Conservation (phyloP, 2,329 filamentous ascomycete genomes). For the Cladosporium colombiae region DNA sequence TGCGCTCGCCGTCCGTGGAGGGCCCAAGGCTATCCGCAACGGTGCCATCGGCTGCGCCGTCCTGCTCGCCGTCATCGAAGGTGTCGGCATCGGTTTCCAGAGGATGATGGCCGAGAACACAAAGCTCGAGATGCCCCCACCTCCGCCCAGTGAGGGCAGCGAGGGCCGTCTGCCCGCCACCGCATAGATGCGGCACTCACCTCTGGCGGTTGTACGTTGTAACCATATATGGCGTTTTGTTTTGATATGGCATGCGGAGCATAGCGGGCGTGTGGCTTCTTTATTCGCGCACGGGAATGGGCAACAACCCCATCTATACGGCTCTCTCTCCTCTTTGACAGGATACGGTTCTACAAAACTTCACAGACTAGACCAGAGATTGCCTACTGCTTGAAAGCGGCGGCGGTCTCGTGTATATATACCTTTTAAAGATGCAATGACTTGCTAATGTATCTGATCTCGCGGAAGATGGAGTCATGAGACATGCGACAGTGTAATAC, state of each 20-base stretch:
- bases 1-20: slow-evolving; percentile 85
- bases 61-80: slow-evolving; percentile 92
- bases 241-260: slow-evolving; percentile 19
- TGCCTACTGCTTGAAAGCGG: neutral
- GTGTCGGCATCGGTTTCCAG: slow-evolving; percentile 93
- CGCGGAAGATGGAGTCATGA: neutral
- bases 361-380: slow-evolving; percentile 18
- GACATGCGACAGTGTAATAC: neutral
- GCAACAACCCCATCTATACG: neutral
- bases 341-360: slow-evolving; percentile 15
- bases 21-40: slow-evolving; percentile 87
- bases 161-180: slow-evolving; percentile 32
- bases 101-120: slow-evolving; percentile 91
- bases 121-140: slow-evolving; percentile 65
- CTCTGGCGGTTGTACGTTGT: slow-evolving; percentile 13
- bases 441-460: neutral
- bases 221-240: slow-evolving; percentile 16
- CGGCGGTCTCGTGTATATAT: slow-evolving; percentile 20
- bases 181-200: neutral
- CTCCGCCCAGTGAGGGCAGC: slow-evolving; percentile 41
- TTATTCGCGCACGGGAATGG: slow-evolving; percentile 19
- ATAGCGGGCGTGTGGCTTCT: slow-evolving; percentile 19
- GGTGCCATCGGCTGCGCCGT: slow-evolving; percentile 95
- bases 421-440: slow-evolving; percentile 18
- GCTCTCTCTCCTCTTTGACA: slow-evolving; percentile 17